These are phyloP conservation scores for Hypoxylon sp. DNA, from an alignment of 2,329 filamentous ascomycete species.

Conservation along the genomic window DNA sequence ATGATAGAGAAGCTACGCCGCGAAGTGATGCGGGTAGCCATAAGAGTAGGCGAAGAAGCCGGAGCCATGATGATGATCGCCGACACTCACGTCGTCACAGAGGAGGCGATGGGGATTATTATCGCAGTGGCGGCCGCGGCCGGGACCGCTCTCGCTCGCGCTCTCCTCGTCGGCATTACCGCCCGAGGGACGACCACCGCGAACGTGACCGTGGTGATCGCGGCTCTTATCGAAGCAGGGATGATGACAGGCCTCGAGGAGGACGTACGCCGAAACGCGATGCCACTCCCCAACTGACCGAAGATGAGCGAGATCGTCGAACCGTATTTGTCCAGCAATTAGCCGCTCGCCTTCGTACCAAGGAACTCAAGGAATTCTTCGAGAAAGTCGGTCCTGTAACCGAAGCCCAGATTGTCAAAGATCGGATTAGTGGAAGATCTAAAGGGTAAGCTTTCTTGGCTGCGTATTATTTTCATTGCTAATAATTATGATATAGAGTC, in stretches of 20 bases:
- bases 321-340: constrained; percentile 99
- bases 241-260: constrained; percentile 60
- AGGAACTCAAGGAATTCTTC: constrained; percentile 94
- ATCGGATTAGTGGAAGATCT: constrained; percentile 93
- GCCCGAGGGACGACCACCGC: constrained; percentile 67
- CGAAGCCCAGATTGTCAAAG: constrained; percentile 98
- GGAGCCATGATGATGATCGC: constrained; percentile 81
- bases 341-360: constrained; percentile 90
- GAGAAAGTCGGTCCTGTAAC: constrained; percentile 94
- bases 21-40: constrained; percentile 83
- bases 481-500: constrained; percentile 72
- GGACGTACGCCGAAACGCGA: constrained; percentile 59
- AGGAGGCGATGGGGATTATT: constrained; percentile 76
- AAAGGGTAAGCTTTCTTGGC: constrained; percentile 80
- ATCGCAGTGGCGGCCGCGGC: constrained; percentile 69
- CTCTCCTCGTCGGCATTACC: constrained; percentile 73
- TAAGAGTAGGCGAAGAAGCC: constrained; percentile 84
- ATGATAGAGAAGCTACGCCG: constrained; percentile 74
- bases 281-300: constrained; percentile 79
- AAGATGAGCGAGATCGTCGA: constrained; percentile 95
- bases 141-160: constrained; percentile 77
- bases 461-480: constrained; percentile 3
- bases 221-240: constrained; percentile 66
- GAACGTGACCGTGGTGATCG: constrained; percentile 60
- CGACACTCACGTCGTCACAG: constrained; percentile 79